phyloP scores from a whole-genome alignment of 192 early-diverging fungal species.

The Dissophora globulifera region DNA sequence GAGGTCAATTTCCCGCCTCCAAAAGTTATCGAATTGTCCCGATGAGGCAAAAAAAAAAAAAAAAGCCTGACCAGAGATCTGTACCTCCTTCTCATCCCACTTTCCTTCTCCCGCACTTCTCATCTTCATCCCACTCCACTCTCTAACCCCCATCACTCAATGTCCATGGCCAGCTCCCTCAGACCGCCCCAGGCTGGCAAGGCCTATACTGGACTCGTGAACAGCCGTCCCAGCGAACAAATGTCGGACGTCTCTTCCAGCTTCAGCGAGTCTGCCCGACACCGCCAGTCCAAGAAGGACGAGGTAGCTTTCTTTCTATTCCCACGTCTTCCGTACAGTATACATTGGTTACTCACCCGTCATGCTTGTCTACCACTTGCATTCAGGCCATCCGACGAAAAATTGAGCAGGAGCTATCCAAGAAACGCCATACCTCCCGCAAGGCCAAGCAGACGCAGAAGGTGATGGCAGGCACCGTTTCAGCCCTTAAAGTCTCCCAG shows the following conservation, averaged over 20 bases:
- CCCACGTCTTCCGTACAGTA: too few species aligned
- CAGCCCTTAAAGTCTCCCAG: constrained; percentile 83
- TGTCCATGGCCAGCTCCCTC: constrained; percentile 55
- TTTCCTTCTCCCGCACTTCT: background rate
- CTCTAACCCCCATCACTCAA: background rate
- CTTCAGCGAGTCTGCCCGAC: constrained; percentile 55
- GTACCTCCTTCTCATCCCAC: background rate
- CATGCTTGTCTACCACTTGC: too few species aligned
- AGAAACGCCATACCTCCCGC: constrained; percentile 61
- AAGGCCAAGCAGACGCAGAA: constrained; percentile 49
- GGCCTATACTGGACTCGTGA: constrained; percentile 37
- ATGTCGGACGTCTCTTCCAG: constrained; percentile 55
- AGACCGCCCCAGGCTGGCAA: constrained; percentile 53
- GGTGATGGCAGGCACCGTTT: constrained; percentile 85
- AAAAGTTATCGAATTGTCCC: too few species aligned
- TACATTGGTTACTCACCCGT: too few species aligned
- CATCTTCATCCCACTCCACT: background rate
- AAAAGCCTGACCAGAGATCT: constrained; percentile 7
- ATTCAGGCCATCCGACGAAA: constrained; percentile 74
- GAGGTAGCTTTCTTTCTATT: constrained; percentile 38
- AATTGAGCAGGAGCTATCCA: constrained; percentile 76
- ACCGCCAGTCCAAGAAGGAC: constrained; percentile 57
- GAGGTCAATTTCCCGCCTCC: too few species aligned
- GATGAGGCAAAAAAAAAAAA: constrained; percentile 1
- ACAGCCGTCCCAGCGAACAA: constrained; percentile 41